Conservation (phyloP, 352 stramenopile species). For the Blastocystis sp. region DNA sequence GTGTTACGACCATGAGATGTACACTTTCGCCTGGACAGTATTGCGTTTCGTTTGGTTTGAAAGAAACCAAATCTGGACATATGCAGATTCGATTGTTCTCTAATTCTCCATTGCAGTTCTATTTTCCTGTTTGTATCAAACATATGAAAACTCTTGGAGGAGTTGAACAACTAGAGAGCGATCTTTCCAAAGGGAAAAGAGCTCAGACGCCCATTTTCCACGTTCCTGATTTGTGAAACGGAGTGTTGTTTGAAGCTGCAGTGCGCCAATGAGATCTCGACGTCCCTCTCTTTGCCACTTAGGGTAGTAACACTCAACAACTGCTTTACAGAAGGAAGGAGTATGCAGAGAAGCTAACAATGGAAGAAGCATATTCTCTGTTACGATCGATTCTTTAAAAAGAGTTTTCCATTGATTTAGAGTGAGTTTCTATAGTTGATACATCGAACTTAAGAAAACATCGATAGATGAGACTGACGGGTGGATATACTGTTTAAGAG, state of each 20-base stretch:
- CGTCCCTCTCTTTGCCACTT: neutral
- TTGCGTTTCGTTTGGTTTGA: neutral
- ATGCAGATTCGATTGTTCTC: neutral
- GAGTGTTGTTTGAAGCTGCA: neutral
- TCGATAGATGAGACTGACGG: neutral
- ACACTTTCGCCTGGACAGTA: neutral
- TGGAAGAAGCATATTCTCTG: neutral
- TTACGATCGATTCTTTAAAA: neutral
- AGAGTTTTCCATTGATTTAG: neutral
- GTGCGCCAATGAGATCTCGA: neutral
- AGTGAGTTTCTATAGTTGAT: neutral
- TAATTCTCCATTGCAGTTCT: neutral
- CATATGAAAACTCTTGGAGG: neutral
- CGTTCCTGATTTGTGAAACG: neutral
- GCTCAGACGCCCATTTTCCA: neutral
- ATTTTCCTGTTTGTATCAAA: slow-evolving; percentile 8
- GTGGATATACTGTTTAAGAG: neutral
- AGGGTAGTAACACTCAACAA: neutral
- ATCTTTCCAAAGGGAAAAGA: neutral
- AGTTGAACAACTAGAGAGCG: neutral
- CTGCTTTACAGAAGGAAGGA: neutral
- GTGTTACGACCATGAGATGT: neutral
- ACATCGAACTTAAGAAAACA: neutral
- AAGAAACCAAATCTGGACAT: neutral
- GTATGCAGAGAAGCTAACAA: neutral